phyloP scores from a whole-genome alignment of 73 alveolate species.

The Breviolum minutum region DNA sequence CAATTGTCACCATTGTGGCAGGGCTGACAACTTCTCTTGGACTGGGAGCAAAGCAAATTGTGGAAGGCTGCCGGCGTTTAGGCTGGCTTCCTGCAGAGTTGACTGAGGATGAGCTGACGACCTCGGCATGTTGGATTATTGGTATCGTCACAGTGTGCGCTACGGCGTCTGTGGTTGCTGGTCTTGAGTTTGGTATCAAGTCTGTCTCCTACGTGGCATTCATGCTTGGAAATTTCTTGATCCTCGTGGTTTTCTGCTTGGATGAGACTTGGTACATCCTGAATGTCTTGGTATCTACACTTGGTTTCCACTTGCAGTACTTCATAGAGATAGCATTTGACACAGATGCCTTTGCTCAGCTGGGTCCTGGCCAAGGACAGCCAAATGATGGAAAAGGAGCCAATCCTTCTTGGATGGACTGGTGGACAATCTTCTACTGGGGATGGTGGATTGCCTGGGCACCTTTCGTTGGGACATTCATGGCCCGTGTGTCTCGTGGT shows the following conservation, averaged over 20 bases:
- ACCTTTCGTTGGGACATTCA: constrained; percentile 48
- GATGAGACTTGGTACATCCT: constrained; percentile 59
- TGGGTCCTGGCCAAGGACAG: constrained; percentile 4
- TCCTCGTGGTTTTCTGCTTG: neutral
- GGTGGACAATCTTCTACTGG: constrained; percentile 76
- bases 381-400: constrained; percentile 59
- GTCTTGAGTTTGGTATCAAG: constrained; percentile 44
- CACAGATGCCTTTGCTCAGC: constrained; percentile 58
- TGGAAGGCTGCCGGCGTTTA: neutral
- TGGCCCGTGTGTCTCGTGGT: constrained; percentile 55
- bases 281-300: neutral
- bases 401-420: constrained; percentile 33
- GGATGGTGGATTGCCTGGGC: constrained; percentile 85
- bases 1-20: constrained; percentile 63
- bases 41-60: constrained; percentile 26
- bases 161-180: constrained; percentile 30
- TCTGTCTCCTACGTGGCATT: neutral
- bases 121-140: constrained; percentile 7
- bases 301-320: constrained; percentile 26
- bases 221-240: constrained; percentile 47
- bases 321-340: constrained; percentile 30
- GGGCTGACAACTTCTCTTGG: constrained; percentile 38
- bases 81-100: constrained; percentile 15
- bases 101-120: constrained; percentile 28
- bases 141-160: constrained; percentile 38